phyloP scores from a whole-genome alignment of 805 yeast species.

The Candida corydali region DNA sequence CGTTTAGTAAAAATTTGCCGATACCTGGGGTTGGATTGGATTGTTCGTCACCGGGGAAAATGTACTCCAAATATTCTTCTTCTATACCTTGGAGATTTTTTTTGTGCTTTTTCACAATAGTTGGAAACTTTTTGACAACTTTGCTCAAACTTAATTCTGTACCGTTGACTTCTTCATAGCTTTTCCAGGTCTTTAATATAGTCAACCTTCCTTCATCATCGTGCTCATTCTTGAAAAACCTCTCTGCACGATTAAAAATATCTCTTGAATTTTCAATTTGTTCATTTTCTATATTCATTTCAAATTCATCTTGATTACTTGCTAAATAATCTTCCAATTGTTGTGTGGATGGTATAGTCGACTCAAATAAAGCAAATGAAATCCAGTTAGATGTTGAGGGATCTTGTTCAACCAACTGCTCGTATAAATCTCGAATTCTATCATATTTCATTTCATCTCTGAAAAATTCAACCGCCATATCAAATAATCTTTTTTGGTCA shows the following conservation, averaged over 20 bases:
- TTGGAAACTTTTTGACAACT: conserved; percentile 51
- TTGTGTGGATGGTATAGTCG: conserved; percentile 53
- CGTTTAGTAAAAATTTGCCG: conserved; percentile 39
- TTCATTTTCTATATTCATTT: conserved; percentile 45
- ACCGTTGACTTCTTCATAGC: conserved; percentile 68
- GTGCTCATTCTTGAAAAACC: conserved; percentile 32
- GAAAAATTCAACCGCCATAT: conserved; percentile 50
- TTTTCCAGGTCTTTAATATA: conserved; percentile 56
- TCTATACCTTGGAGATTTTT: conserved; percentile 43
- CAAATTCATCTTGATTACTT: conserved; percentile 48
- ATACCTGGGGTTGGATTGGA: conserved; percentile 14
- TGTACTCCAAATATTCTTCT: conserved; percentile 55
- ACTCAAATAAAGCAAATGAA: conserved; percentile 66
- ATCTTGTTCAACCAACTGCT: conserved; percentile 30
- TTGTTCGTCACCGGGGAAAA: conserved; percentile 60
- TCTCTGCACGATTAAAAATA: conserved; percentile 53
- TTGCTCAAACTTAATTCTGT: conserved; percentile 26
- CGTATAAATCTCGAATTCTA: conserved; percentile 50
- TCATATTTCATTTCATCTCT: conserved; percentile 57
- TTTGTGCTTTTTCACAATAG: conserved; percentile 39
- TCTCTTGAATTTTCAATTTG: conserved; percentile 50
- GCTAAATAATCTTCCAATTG: conserved; percentile 44
- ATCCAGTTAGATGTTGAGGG: conserved; percentile 44
- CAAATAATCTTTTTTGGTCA: conserved; percentile 18
- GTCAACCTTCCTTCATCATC: conserved; percentile 43